A percentile compares a stretch with the other conserved stretches of the same genome.
Evolutionary conservation across 1,284 basidiomycete species (phyloP).

Genomic region (Gymnopus androsaceus): DNA sequence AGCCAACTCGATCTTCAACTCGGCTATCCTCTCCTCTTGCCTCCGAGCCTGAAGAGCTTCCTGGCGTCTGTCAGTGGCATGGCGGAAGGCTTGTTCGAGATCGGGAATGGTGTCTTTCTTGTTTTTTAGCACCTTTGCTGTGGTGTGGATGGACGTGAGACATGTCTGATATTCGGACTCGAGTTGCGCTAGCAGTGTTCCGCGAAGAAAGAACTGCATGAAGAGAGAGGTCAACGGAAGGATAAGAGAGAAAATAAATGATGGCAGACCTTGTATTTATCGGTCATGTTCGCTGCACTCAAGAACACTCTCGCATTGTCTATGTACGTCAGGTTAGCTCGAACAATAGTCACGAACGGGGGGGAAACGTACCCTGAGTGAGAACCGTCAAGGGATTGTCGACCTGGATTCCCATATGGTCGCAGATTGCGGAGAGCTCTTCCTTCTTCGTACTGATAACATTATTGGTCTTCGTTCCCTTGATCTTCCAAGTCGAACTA

Average conservation of each 20-base stretch:
- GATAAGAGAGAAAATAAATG: not conserved
- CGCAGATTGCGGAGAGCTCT: slow-evolving; percentile 84
- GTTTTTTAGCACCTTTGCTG: slow-evolving; percentile 60
- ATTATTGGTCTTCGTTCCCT: slow-evolving; percentile 61
- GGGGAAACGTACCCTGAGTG: slow-evolving; percentile 79
- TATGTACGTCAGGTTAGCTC: no score
- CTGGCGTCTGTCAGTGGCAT: slow-evolving; percentile 64
- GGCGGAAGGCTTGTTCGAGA: slow-evolving; percentile 59
- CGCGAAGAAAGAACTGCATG: slow-evolving; percentile 87
- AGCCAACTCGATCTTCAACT: slow-evolving; percentile 80
- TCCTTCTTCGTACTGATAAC: slow-evolving; percentile 81
- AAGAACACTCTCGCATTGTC: slow-evolving; percentile 81
- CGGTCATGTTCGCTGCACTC: slow-evolving; percentile 77
- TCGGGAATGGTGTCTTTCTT: slow-evolving; percentile 79
- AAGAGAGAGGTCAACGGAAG: not conserved
- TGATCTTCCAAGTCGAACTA: slow-evolving; percentile 82
- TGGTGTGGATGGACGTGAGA: slow-evolving; percentile 70
- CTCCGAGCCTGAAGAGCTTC: slow-evolving; percentile 75
- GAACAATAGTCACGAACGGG: no score
- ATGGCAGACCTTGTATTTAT: slow-evolving; percentile 85
- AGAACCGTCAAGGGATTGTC: slow-evolving; percentile 97
- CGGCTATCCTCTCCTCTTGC: slow-evolving; percentile 66
- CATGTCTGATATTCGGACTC: slow-evolving; percentile 85
- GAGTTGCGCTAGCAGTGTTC: slow-evolving; percentile 90
- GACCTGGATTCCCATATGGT: slow-evolving; percentile 95